Evolutionary conservation across 148 eudicot genomes (phyloP).

Genomic region (Dianthus caryophyllus): DNA sequence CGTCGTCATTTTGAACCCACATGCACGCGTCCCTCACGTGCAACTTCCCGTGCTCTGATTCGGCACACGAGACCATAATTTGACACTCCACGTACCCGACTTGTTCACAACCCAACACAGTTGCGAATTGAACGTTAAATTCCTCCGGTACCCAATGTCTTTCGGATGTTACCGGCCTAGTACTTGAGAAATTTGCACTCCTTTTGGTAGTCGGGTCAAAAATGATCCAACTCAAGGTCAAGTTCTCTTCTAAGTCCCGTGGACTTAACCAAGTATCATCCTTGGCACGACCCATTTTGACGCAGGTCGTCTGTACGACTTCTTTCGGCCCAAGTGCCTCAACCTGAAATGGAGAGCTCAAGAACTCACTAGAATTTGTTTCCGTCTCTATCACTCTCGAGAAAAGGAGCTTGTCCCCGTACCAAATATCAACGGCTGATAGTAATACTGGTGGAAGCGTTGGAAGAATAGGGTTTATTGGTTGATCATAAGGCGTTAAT

Average conservation of each 20-base stretch:
- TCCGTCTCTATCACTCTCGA: constrained; percentile 39
- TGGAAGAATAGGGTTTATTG: background rate
- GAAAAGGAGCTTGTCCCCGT: constrained; percentile 27
- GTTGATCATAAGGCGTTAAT: constrained; percentile 2
- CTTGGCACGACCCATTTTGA: background rate
- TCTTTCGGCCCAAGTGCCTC: constrained; percentile 47
- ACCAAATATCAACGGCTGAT: constrained; percentile 60
- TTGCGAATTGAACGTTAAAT: constrained; percentile 29
- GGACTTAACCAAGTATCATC: constrained; percentile 4
- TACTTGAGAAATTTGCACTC: constrained; percentile 47
- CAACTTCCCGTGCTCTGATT: constrained; percentile 37
- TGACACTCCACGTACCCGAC: constrained; percentile 33
- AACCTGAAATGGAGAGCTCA: constrained; percentile 41
- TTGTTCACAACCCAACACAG: constrained; percentile 26
- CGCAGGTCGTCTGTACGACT: constrained; percentile 20
- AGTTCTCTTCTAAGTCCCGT: constrained; percentile 21
- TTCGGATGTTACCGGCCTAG: constrained; percentile 35
- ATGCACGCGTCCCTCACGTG: constrained; percentile 51
- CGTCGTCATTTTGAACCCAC: constrained; percentile 51
- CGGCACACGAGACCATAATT: constrained; percentile 38
- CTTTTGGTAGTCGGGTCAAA: constrained; percentile 44
- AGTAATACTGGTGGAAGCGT: constrained; percentile 20
- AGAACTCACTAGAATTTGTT: constrained; percentile 33
- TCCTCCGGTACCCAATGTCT: constrained; percentile 21
- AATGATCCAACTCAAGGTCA: constrained; percentile 64